Evolutionary conservation across 176 grass and related monocot species (phyloP).

Genomic region (Pontederia crassipes): DNA sequence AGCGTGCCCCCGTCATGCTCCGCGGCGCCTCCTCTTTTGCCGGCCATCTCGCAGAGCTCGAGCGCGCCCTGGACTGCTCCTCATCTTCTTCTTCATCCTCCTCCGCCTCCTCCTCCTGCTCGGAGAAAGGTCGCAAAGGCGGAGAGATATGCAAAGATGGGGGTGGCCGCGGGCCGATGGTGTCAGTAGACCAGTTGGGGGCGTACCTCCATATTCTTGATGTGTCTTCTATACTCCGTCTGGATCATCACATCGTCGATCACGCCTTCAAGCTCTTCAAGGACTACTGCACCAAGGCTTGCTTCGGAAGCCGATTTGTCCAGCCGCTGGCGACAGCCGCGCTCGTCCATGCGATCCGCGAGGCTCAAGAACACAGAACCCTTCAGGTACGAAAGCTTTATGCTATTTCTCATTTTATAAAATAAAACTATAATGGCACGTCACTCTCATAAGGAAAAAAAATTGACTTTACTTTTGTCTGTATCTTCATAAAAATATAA

Average conservation of each 20-base stretch:
- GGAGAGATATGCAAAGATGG: constrained; percentile 1
- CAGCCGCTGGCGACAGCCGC: constrained; percentile 86
- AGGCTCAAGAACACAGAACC: constrained; percentile 81
- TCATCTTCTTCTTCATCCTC: constrained; percentile 36
- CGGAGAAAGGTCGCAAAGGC: not conserved
- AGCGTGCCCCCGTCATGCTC: constrained; percentile 67
- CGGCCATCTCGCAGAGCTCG: constrained; percentile 86
- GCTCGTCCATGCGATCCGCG: constrained; percentile 93
- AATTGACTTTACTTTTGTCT: too few species aligned
- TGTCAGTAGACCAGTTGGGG: constrained; percentile 76
- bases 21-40: constrained; percentile 81
- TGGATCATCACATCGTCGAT: constrained; percentile 77
- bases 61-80: constrained; percentile 53
- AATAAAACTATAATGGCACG: too few species aligned
- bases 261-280: constrained; percentile 95
- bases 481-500: too few species aligned
- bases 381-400: constrained; percentile 48
- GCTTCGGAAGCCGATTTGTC: constrained; percentile 79
- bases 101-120: constrained; percentile 34
- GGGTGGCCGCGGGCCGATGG: constrained; percentile 49
- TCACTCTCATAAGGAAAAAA: too few species aligned
- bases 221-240: constrained; percentile 62
- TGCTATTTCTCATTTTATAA: too few species aligned
- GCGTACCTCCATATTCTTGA: constrained; percentile 98
- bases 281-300: constrained; percentile 68